phyloP scores from a whole-genome alignment of 2,329 filamentous ascomycete genomes.

The Plectosphaerella cucumerina region DNA sequence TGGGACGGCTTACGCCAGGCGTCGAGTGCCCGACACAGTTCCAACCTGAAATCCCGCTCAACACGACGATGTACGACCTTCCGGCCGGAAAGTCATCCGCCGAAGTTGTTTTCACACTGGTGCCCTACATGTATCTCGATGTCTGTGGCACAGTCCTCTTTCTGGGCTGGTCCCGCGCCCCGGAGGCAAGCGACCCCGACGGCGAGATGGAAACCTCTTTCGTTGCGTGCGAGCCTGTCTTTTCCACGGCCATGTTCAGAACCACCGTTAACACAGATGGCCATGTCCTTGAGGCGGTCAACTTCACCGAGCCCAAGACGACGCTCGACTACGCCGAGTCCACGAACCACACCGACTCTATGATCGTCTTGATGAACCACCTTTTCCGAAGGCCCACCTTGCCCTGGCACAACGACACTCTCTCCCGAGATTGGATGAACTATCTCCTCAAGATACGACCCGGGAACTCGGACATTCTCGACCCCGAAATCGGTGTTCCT shows the following conservation, averaged over 20 bases:
- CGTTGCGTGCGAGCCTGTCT: slow-evolving; percentile 17
- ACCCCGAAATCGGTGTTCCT: slow-evolving; percentile 17
- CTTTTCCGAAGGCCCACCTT: no score
- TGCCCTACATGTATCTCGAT: not conserved
- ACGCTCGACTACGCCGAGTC: slow-evolving; percentile 14
- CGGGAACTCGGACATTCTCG: slow-evolving; percentile 26
- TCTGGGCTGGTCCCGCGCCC: slow-evolving; percentile 18
- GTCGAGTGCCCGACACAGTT: not conserved
- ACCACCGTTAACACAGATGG: slow-evolving; percentile 22
- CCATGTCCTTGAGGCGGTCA: slow-evolving; percentile 14
- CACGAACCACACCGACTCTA: slow-evolving; percentile 5
- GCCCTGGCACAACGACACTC: slow-evolving; percentile 43
- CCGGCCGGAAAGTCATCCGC: not conserved
- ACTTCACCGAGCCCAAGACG: slow-evolving; percentile 7
- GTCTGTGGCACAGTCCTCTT: slow-evolving; percentile 13
- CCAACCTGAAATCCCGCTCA: not conserved
- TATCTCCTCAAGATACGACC: slow-evolving; percentile 32
- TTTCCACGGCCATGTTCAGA: slow-evolving; percentile 29
- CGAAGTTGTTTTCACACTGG: not conserved
- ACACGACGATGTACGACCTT: not conserved
- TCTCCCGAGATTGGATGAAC: slow-evolving; percentile 39
- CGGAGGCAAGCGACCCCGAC: not conserved
- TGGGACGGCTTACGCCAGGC: not conserved
- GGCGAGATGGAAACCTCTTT: slow-evolving; percentile 13
- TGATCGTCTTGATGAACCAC: slow-evolving; percentile 4